Conservation (phyloP, 805 yeast species). For the Ogataea trehaloabstinens region DNA sequence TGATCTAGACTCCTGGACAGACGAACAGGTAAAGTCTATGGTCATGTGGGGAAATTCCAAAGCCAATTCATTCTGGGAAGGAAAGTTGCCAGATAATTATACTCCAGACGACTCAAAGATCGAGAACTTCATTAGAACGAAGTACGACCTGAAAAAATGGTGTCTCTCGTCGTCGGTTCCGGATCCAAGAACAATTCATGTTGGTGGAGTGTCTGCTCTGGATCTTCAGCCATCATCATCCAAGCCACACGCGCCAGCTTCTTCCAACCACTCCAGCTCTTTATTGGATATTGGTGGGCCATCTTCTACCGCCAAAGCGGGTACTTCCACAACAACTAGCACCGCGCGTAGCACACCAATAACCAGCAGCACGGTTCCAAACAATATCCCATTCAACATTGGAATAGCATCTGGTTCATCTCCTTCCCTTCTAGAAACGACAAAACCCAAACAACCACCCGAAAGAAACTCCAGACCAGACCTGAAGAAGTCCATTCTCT, state of each 20-base stretch:
- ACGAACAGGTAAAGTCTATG: constrained; percentile 81
- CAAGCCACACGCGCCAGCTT: not conserved
- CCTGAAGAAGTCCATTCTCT: constrained; percentile 85
- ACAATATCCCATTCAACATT: not conserved
- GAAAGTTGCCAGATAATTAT: constrained; percentile 64
- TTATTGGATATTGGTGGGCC: constrained; percentile 7
- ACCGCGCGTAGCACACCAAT: not conserved
- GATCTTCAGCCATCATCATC: not conserved
- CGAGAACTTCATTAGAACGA: constrained; percentile 86
- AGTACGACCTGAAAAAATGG: constrained; percentile 92
- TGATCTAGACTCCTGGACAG: constrained; percentile 95
- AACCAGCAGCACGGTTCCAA: constrained; percentile 5
- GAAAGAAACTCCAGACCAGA: constrained; percentile 59
- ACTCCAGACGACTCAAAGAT: constrained; percentile 81
- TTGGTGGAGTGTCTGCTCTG: constrained; percentile 4
- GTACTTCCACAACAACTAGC: not conserved
- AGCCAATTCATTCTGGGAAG: constrained; percentile 86
- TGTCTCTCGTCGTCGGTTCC: constrained; percentile 53
- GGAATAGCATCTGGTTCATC: constrained; percentile 6
- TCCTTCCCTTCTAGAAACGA: constrained; percentile 5
- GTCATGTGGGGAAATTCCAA: constrained; percentile 80
- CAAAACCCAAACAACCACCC: constrained; percentile 9
- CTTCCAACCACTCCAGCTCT: constrained; percentile 1
- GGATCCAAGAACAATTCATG: constrained; percentile 48
- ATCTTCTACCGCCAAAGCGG: constrained; percentile 1